These are phyloP conservation scores for Glaciozyma antarctica DNA, from an alignment of 768 basidiomycete species.

Conservation along the genomic window DNA sequence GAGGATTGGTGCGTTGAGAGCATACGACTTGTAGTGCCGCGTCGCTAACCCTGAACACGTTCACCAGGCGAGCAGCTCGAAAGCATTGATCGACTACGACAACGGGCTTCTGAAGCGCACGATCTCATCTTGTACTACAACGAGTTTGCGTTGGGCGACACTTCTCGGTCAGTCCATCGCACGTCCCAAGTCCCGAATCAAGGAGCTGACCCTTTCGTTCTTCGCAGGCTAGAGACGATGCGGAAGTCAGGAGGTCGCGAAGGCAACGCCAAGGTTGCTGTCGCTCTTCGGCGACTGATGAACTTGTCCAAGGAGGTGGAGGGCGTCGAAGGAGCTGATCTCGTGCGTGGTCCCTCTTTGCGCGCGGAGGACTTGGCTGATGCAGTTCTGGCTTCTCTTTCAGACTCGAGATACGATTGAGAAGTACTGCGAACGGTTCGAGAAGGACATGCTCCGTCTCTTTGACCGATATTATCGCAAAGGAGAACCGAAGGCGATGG, in stretches of 20 bases:
- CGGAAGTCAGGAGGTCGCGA: constrained; percentile 75
- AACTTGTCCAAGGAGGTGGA: constrained; percentile 81
- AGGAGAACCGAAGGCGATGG: constrained; percentile 99
- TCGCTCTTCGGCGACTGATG: constrained; percentile 71
- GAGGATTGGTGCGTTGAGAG: constrained; percentile 60
- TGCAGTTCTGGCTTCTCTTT: too few species aligned
- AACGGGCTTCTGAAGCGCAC: constrained; percentile 85
- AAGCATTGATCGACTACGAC: constrained; percentile 80
- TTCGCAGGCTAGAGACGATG: constrained; percentile 55
- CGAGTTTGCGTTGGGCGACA: constrained; percentile 76
- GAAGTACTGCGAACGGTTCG: constrained; percentile 95
- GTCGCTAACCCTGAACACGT: too few species aligned
- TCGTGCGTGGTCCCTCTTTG: constrained; percentile 44
- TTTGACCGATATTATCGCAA: constrained; percentile 94
- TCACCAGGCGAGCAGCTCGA: constrained; percentile 83
- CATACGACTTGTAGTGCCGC: background rate
- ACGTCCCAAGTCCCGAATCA: background rate
- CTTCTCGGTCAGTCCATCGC: constrained; percentile 40
- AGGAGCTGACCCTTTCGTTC: constrained; percentile 10
- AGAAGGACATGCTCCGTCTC: constrained; percentile 92
- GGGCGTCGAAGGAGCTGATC: constrained; percentile 70
- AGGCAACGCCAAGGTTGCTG: constrained; percentile 77
- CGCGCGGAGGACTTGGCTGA: background rate
- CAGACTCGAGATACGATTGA: constrained; percentile 87
- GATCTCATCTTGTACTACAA: constrained; percentile 90